Percentiles rank a stretch among this genome's conserved stretches.
These are phyloP conservation scores for Apiotrichum domesticum DNA, from an alignment of 1,284 basidiomycete genomes.

Conservation along the genomic window DNA sequence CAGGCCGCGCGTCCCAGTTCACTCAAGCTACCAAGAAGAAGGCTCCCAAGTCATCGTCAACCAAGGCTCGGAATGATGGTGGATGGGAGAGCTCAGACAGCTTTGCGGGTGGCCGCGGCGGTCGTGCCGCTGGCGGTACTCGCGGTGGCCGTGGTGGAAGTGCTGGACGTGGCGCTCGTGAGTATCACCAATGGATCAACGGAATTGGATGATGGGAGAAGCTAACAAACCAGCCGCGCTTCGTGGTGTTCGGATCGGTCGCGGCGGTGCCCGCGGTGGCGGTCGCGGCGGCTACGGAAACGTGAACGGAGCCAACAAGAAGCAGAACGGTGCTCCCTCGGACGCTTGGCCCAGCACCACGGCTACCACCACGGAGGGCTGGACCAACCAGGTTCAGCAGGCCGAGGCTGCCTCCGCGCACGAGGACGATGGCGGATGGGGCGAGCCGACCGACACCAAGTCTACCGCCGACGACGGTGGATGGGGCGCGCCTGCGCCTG, in stretches of 20 bases:
- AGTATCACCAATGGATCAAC: not conserved
- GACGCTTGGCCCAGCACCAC: constrained; percentile 34
- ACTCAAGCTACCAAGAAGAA: constrained; percentile 44
- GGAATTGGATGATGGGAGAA: too few relatives aligned
- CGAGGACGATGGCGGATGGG: constrained; percentile 23
- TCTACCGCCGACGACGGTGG: constrained; percentile 16
- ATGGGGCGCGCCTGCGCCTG: constrained; percentile 9
- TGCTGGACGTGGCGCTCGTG: constrained; percentile 8
- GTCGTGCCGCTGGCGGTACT: constrained; percentile 24
- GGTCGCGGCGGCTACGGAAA: constrained; percentile 35
- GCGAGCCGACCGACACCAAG: constrained; percentile 9
- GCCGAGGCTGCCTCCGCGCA: constrained; percentile 23
- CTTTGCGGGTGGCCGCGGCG: constrained; percentile 21
- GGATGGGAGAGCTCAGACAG: constrained; percentile 36
- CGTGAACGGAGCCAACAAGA: constrained; percentile 21
- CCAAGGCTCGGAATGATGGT: constrained; percentile 39
- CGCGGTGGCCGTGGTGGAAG: constrained; percentile 33
- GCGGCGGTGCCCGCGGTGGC: constrained; percentile 42
- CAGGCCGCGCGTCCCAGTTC: constrained; percentile 48
- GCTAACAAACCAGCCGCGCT: constrained; percentile 7
- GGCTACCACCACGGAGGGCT: constrained; percentile 36
- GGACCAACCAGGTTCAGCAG: constrained; percentile 38
- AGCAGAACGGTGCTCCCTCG: constrained; percentile 17
- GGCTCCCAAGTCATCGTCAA: constrained; percentile 31
- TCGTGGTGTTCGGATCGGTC: constrained; percentile 17